These are phyloP conservation scores for Suaeda aralocaspica DNA, from an alignment of 148 eudicot genomes.

Conservation along the genomic window DNA sequence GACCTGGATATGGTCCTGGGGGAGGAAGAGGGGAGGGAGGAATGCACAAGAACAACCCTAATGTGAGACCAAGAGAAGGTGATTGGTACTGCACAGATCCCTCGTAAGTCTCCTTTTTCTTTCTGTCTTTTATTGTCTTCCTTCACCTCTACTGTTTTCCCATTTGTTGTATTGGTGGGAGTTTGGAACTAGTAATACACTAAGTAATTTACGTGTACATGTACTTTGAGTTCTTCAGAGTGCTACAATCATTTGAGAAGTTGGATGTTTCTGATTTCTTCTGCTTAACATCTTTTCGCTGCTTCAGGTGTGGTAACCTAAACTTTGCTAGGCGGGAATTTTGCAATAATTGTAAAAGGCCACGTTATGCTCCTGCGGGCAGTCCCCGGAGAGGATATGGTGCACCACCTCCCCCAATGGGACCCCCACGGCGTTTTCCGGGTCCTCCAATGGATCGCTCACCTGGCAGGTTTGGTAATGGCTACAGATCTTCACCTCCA, in stretches of 20 bases:
- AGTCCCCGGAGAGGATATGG: slow-evolving; percentile 70
- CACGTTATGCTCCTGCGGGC: slow-evolving; percentile 49
- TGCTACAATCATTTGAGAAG: too few relatives aligned
- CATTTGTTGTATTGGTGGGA: too few relatives aligned
- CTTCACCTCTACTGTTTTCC: not conserved
- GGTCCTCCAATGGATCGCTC: slow-evolving; percentile 60
- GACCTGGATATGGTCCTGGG: slow-evolving; percentile 59
- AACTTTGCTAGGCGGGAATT: slow-evolving; percentile 88
- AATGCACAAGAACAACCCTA: slow-evolving; percentile 58
- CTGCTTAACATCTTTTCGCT: slow-evolving; percentile 1
- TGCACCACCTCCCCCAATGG: slow-evolving; percentile 58
- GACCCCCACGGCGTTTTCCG: slow-evolving; percentile 56
- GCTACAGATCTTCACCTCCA: slow-evolving; percentile 81
- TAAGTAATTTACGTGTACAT: not conserved
- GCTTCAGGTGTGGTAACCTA: slow-evolving; percentile 71
- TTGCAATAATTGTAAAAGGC: slow-evolving; percentile 80
- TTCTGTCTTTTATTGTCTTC: not conserved
- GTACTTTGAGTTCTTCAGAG: too few relatives aligned
- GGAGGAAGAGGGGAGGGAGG: slow-evolving; percentile 51
- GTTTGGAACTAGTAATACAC: too few relatives aligned
- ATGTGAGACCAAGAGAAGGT: slow-evolving; percentile 92
- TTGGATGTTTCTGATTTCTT: slow-evolving; percentile 1
- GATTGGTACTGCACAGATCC: slow-evolving; percentile 91
- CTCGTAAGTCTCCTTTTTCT: slow-evolving; percentile 41
- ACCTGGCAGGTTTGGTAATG: slow-evolving; percentile 53